Evolutionary conservation across 192 early-diverging fungal species (phyloP).

Genomic region (Rhizophagus prolifer): DNA sequence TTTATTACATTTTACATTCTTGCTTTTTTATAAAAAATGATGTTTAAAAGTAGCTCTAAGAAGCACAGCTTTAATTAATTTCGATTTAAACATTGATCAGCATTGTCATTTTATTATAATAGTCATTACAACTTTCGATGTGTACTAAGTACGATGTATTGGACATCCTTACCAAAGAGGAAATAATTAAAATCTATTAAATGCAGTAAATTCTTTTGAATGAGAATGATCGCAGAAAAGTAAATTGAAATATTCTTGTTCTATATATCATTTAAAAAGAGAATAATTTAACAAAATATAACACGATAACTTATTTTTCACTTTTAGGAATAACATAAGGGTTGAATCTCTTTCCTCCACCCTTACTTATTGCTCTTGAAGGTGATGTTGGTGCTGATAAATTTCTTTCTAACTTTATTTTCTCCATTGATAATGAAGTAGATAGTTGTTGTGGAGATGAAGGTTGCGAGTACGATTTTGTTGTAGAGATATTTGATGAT

Average conservation of each 20-base stretch:
- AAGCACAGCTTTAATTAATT: background rate
- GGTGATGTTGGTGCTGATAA: background rate
- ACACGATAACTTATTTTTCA: background rate
- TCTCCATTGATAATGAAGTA: background rate
- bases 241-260: background rate
- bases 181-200: background rate
- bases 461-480: background rate
- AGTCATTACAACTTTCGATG: too few species aligned
- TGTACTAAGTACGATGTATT: too few species aligned
- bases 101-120: too few species aligned
- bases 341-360: background rate
- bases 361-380: background rate
- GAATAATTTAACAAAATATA: background rate
- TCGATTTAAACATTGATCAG: too few species aligned
- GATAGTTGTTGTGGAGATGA: background rate
- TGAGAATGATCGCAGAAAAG: too few species aligned
- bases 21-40: background rate
- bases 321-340: background rate
- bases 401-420: background rate
- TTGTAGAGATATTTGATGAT: background rate
- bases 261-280: background rate
- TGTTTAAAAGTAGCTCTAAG: too few species aligned
- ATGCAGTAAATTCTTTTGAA: background rate
- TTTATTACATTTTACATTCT: background rate
- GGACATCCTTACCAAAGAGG: too few species aligned